Percentiles rank a stretch among this genome's conserved stretches.
These are phyloP conservation scores for Termitomyces sp. DNA, from an alignment of 768 basidiomycete species.

Conservation along the genomic window DNA sequence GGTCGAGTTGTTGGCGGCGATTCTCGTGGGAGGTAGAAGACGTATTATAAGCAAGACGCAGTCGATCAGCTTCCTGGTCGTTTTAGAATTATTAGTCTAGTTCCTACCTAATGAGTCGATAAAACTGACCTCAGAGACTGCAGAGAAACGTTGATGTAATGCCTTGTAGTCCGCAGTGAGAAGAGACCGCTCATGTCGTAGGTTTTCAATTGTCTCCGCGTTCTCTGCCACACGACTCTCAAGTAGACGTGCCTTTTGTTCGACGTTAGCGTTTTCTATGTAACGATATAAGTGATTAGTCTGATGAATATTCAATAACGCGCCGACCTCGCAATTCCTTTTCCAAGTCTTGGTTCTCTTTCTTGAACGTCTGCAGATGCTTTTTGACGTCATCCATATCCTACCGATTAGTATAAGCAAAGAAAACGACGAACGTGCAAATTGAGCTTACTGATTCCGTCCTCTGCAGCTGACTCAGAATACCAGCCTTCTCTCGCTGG, in stretches of 20 bases:
- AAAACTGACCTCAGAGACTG: conserved; percentile 59
- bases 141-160: conserved; percentile 62
- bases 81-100: neutral
- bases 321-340: conserved; percentile 60
- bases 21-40: conserved; percentile 67
- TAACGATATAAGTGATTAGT: conserved; percentile 1
- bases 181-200: conserved; percentile 72
- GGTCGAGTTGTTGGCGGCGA: conserved; percentile 69
- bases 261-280: conserved; percentile 58
- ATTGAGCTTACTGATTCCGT: conserved; percentile 58
- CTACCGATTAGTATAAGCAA: conserved; percentile 29
- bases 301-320: conserved; percentile 10
- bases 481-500: conserved; percentile 60
- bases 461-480: conserved; percentile 59
- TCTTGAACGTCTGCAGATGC: conserved; percentile 64
- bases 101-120: neutral
- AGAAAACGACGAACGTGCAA: neutral
- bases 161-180: conserved; percentile 68
- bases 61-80: conserved; percentile 51
- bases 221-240: conserved; percentile 69
- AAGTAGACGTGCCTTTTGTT: conserved; percentile 69
- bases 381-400: conserved; percentile 76
- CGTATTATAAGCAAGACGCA: conserved; percentile 55
- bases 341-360: conserved; percentile 71
- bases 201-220: conserved; percentile 60